A percentile compares a stretch with the other conserved stretches of the same genome.
Conservation (phyloP, 2,329 filamentous ascomycete species). For the Bipolaris zeicola region DNA sequence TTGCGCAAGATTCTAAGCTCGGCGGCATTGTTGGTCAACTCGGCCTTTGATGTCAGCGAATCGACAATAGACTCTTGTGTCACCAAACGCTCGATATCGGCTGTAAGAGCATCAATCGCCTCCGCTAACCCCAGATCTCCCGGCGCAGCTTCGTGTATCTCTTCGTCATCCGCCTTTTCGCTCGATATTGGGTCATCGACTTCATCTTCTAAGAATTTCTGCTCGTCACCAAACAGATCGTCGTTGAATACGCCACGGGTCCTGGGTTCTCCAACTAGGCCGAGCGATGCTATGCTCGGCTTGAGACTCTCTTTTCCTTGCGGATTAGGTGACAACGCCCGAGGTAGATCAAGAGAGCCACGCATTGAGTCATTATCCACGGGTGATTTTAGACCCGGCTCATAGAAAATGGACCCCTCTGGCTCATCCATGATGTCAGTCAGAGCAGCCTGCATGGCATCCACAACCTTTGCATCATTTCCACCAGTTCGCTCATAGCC, state of each 20-base stretch:
- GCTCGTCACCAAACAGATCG: conserved; percentile 89
- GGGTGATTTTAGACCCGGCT: conserved; percentile 58
- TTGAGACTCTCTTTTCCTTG: conserved; percentile 60
- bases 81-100: conserved; percentile 85
- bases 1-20: conserved; percentile 91
- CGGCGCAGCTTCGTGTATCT: conserved; percentile 91
- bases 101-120: conserved; percentile 84
- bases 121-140: conserved; percentile 93
- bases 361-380: conserved; percentile 66
- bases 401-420: conserved; percentile 69
- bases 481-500: conserved; percentile 50
- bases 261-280: conserved; percentile 84
- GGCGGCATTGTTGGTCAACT: conserved; percentile 94
- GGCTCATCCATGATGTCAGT: conserved; percentile 89
- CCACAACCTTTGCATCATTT: conserved; percentile 79
- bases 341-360: conserved; percentile 65
- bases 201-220: conserved; percentile 85
- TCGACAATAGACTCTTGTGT: conserved; percentile 91
- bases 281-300: conserved; percentile 88
- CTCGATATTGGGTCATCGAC: conserved; percentile 71
- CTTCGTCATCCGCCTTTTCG: conserved; percentile 71
- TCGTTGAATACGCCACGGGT: conserved; percentile 92
- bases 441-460: conserved; percentile 90
- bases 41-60: conserved; percentile 89
- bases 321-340: conserved; percentile 49